A percentile compares a stretch with the other conserved stretches of the same genome.
phyloP scores from a whole-genome alignment of 2,329 filamentous ascomycete genomes.

The Colletotrichum melonis region DNA sequence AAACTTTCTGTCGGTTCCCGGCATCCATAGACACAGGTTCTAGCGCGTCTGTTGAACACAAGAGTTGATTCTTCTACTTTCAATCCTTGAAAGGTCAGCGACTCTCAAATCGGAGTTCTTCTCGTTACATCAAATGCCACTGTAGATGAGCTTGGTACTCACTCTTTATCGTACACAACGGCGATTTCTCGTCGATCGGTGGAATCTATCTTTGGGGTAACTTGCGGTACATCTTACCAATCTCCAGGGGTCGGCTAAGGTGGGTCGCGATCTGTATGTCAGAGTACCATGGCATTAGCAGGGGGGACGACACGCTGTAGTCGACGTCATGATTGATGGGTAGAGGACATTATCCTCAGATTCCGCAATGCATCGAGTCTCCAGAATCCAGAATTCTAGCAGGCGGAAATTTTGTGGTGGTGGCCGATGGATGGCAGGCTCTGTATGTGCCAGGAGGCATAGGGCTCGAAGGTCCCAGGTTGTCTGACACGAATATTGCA shows the following conservation, averaged over 20 bases:
- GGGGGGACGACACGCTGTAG: background rate
- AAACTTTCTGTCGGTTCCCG: background rate
- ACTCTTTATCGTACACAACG: background rate
- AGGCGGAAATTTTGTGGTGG: background rate
- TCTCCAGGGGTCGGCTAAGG: background rate
- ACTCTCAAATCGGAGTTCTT: background rate
- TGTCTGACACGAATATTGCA: background rate
- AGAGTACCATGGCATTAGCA: conserved; percentile 32
- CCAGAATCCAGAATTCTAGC: background rate
- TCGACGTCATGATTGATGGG: conserved; percentile 21
- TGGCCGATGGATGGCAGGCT: background rate
- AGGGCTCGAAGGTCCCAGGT: background rate
- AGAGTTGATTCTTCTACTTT: background rate
- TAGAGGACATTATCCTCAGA: background rate
- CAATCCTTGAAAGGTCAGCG: background rate
- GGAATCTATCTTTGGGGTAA: background rate
- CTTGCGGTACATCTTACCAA: conserved; percentile 1
- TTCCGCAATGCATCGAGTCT: background rate
- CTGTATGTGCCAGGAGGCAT: background rate
- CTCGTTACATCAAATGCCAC: background rate
- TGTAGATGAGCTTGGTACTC: background rate
- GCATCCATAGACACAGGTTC: background rate
- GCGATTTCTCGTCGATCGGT: background rate
- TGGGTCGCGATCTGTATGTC: conserved; percentile 23
- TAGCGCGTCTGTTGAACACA: background rate